These are phyloP conservation scores for Zopfochytrium polystomum DNA, from an alignment of 371 early-diverging fungal genomes.

Conservation along the genomic window DNA sequence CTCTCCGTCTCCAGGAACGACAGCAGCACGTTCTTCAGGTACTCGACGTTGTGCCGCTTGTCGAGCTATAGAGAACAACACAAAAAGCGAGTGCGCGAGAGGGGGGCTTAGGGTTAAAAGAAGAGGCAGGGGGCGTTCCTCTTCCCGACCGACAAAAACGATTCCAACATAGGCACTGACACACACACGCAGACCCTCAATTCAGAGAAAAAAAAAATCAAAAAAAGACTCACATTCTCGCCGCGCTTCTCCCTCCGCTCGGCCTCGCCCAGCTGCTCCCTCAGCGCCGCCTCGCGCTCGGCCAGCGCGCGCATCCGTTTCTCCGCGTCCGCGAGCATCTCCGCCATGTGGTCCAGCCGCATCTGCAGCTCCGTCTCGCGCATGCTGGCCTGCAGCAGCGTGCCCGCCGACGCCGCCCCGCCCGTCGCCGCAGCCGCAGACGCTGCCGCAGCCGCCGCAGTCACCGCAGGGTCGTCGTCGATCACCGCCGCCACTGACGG, in stretches of 20 bases:
- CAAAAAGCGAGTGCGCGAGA: background rate
- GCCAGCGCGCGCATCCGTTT: conserved; percentile 22
- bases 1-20: conserved; percentile 35
- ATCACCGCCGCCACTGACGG: background rate
- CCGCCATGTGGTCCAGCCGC: conserved; percentile 29
- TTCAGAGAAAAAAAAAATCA: background rate
- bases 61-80: conserved; percentile 13
- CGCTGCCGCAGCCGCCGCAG: no score
- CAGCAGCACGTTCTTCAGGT: conserved; percentile 38
- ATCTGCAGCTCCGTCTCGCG: conserved; percentile 28
- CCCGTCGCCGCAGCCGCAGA: no score
- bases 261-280: conserved; percentile 31
- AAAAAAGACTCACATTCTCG: conserved; percentile 23
- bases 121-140: background rate
- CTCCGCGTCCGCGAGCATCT: conserved; percentile 33
- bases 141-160: background rate
- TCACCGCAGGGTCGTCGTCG: background rate
- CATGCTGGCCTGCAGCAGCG: background rate
- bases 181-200: background rate
- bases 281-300: conserved; percentile 30
- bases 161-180: no score
- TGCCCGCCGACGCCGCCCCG: background rate
- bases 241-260: conserved; percentile 31
- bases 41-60: conserved; percentile 30
- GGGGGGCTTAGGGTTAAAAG: background rate